Evolutionary conservation across 768 basidiomycete species (phyloP), one percentile per base, ranked within the genome.

Genomic region (Epithele typhae): DNA sequence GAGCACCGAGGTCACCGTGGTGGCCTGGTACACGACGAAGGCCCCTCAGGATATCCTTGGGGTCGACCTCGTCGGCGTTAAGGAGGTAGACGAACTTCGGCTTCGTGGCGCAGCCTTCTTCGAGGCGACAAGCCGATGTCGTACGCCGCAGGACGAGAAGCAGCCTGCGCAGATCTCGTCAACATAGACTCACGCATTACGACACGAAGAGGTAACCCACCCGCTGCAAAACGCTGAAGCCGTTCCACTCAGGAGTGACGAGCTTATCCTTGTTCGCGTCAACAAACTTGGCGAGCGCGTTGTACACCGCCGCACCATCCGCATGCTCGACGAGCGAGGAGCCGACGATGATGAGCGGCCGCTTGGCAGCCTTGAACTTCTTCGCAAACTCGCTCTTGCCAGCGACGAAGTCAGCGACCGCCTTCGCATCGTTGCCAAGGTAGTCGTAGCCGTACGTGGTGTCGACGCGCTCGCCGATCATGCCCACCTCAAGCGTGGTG

Each of bases 11-110:
- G 64, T 99, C 96, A 58, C 96, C 96, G 62, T 99, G 96, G 65
- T 97, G 94, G 27, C 96, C 96, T 61, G 98, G 96, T 12, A 99
- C 95, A 37, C 98, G 94, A 59, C 98, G 98, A 3, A 95, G 92
- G 57, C 92, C 80, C 46, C 78, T 72, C 24, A 96, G 94, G 49
- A 99, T 94, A 3, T 86, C 80, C 40, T 81, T 78, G 33, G 92
- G 87, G 63, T 93, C 82, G 44, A 98, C 67, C 60, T 97, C 94
- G 59, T 99, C 96, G 6, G 96, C 93, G 64, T 94, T 94, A 48
- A 99, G 79, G 41, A 99, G 84, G 70, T 96, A 97, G 54, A 99
- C 71, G 69, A 98, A 98, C 69, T 97, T 99, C 53, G 96, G 87
- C 52, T 79, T 82, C 38, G 80, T 78, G 42, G 72, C 59, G 14